Percentiles rank a stretch among this genome's conserved stretches.
Conservation (phyloP, 805 yeast species). For the Cyberlindnera amylophila region DNA sequence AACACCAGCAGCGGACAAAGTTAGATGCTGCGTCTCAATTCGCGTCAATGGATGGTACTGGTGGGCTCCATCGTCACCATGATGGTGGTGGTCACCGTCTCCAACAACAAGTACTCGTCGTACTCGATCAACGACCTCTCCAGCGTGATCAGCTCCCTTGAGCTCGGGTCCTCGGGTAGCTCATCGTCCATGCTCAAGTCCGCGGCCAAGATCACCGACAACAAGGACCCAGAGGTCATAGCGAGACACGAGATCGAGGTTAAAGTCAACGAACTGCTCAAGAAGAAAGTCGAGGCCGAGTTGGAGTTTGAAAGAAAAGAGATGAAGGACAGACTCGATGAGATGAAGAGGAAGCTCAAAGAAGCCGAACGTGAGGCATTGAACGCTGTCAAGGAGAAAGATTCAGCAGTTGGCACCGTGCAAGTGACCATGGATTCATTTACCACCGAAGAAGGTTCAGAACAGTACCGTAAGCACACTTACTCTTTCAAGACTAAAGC, state of each 20-base stretch:
- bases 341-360: conserved; percentile 1
- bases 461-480: conserved; percentile 7
- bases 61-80: conserved; percentile 4
- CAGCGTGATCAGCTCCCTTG: conserved; percentile 11
- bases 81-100: conserved; percentile 1
- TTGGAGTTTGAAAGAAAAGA: conserved; percentile 11
- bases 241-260: conserved; percentile 18
- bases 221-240: conserved; percentile 15
- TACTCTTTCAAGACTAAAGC: conserved; percentile 8
- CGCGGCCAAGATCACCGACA: conserved; percentile 10
- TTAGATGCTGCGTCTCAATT: conserved; percentile 10
- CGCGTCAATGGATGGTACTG: conserved; percentile 11
- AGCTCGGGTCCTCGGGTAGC: neutral
- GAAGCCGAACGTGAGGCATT: conserved; percentile 1
- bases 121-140: conserved; percentile 12
- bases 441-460: neutral
- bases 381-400: neutral
- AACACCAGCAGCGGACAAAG: too few relatives aligned
- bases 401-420: neutral
- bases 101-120: conserved; percentile 7
- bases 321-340: conserved; percentile 4
- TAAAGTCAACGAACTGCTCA: conserved; percentile 19
- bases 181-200: conserved; percentile 1
- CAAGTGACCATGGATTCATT: conserved; percentile 1
- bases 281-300: conserved; percentile 18